Base-by-base conservation (phyloP, 345 rosid species). In the Aurinia saxatilis region DNA sequence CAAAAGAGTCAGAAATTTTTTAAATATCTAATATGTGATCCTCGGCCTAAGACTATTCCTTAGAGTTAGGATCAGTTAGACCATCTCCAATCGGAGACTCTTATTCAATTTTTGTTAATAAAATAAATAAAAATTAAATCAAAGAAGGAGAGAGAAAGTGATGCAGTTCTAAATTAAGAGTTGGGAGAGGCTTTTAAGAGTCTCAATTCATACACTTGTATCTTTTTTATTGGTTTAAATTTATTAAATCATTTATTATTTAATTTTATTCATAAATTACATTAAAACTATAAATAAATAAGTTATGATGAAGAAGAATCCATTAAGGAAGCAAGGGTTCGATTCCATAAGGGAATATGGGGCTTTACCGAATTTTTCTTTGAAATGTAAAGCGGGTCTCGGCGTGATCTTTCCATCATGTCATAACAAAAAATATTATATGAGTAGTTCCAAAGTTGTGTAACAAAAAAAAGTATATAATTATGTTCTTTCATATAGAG, bases 321-420 rank as follows among this genome's bases (percentile, higher is more conserved):
- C 16, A 46, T 29, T 47, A 17, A 57, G 57, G 49, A 56, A 57
- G 36, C 25, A 67, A 39, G 0, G 17, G 13, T 57, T 57, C 57
- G 56, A 47, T 59, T 5, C 54, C 53, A 59, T 7, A 51, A 25
- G 30, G n/a, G 38, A 41, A 41, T 42, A 68, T 51, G 48, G 66
- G 1, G 29, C 9, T 68, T 50, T 68, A 50, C 66, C 53, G 5
- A 68, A 50, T 17, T 42, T 51, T 1, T 2, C 27, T 49, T 60
- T 12, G 19, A 16, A 60, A 33, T 33, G 39, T 60, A 60, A 34
- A 51, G 60, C 27, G 42, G 36, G 30, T 56, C 2, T 47, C 47
- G 57, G 71, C 57, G 71, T 57, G 71, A 68, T 60, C 60, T 68
- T 51, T 19, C 60, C 33, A 51, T 68, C 61, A 42, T 68, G 29